Percentiles rank a stretch among this genome's conserved stretches.
Evolutionary conservation across 495 filamentous ascomycete genomes (phyloP).

Genomic region (Aspergillus egyptiacus): DNA sequence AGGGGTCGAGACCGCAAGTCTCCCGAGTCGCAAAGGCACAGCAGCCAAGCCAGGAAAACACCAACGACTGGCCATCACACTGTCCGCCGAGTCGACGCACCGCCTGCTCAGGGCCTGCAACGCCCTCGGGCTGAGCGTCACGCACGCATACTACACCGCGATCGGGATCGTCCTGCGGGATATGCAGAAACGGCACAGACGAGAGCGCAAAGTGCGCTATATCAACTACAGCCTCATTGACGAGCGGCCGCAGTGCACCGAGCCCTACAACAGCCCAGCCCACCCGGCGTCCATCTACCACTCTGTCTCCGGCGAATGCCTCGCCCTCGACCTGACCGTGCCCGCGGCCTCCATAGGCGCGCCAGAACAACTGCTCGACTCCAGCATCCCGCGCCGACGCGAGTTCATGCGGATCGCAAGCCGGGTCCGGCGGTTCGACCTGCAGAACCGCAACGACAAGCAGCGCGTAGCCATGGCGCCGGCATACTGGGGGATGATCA

Average conservation of each 20-base stretch:
- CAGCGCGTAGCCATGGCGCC: constrained; percentile 24
- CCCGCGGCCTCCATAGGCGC: constrained; percentile 1
- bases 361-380: neutral
- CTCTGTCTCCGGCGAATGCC: constrained; percentile 22
- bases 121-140: constrained; percentile 14
- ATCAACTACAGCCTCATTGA: constrained; percentile 25
- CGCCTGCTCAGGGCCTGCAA: constrained; percentile 15
- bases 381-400: neutral
- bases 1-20: constrained; percentile 16
- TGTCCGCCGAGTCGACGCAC: constrained; percentile 11
- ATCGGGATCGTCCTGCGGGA: constrained; percentile 20
- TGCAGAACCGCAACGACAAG: constrained; percentile 19
- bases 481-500: constrained; percentile 23
- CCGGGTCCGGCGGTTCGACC: constrained; percentile 24
- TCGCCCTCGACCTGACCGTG: constrained; percentile 20
- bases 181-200: constrained; percentile 6
- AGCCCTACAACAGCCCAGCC: constrained; percentile 17
- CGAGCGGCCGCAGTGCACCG: constrained; percentile 18
- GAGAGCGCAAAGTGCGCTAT: constrained; percentile 18
- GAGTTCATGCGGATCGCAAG: constrained; percentile 14
- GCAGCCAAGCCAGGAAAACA: constrained; percentile 15
- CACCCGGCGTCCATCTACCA: constrained; percentile 24
- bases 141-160: constrained; percentile 27
- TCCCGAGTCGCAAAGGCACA: constrained; percentile 14
- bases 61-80: constrained; percentile 20